These are phyloP conservation scores for Scutellaria baicalensis DNA, from an alignment of 257 asterid species.

Conservation along the genomic window DNA sequence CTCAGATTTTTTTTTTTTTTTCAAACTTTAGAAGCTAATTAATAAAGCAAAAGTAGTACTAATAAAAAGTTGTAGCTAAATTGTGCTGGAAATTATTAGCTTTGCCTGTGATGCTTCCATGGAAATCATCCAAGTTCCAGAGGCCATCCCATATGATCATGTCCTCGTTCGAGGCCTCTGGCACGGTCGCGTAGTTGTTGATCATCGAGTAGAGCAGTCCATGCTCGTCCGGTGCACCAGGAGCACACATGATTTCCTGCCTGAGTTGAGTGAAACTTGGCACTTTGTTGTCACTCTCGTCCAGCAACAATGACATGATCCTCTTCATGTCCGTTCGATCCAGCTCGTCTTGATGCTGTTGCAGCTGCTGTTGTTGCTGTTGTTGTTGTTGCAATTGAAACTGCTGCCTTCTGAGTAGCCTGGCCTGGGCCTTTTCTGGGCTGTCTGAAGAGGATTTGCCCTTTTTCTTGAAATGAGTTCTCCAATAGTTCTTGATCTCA, in stretches of 20 bases:
- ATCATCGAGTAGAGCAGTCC: constrained; percentile 20
- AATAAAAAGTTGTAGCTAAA: constrained; percentile 25
- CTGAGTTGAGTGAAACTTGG: constrained; percentile 25
- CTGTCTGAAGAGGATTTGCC: constrained; percentile 22
- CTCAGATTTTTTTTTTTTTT: neutral
- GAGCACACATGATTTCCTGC: constrained; percentile 27
- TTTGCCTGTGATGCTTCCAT: constrained; percentile 27
- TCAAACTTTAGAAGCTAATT: too few species aligned
- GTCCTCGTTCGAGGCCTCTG: constrained; percentile 39
- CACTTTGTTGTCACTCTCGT: constrained; percentile 22
- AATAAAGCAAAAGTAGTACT: constrained; percentile 5
- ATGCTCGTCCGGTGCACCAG: constrained; percentile 18
- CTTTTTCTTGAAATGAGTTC: constrained; percentile 81
- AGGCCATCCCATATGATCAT: constrained; percentile 47
- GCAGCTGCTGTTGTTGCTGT: constrained; percentile 35
- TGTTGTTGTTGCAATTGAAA: constrained; percentile 49
- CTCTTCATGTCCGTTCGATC: constrained; percentile 34
- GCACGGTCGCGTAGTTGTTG: constrained; percentile 23
- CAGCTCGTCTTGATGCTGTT: constrained; percentile 26
- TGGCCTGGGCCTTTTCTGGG: constrained; percentile 35
- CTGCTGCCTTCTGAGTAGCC: constrained; percentile 53
- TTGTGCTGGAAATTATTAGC: constrained; percentile 12
- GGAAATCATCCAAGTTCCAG: constrained; percentile 65
- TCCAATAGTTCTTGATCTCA: constrained; percentile 81
- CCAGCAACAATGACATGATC: constrained; percentile 32